Evolutionary conservation across 176 grass and related monocot genomes (phyloP).

Genomic region (Oryza meridionalis): DNA sequence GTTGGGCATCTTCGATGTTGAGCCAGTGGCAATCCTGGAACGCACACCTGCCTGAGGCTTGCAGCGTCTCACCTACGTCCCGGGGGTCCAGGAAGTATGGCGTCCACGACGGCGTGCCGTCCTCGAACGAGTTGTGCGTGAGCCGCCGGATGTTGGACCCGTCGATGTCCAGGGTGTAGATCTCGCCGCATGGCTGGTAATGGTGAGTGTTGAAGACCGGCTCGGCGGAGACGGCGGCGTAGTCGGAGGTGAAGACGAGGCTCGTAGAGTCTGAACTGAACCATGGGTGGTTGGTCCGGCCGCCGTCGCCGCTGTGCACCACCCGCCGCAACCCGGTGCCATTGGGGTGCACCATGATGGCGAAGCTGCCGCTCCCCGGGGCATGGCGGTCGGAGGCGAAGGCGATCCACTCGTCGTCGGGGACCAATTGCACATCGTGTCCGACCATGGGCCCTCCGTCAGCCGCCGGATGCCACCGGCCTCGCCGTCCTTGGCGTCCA

Average conservation of each 20-base stretch:
- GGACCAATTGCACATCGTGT: constrained; percentile 99
- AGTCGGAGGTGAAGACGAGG: constrained; percentile 85
- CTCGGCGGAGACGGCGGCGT: constrained; percentile 77
- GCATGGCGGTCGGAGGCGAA: constrained; percentile 80
- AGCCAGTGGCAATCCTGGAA: constrained; percentile 93
- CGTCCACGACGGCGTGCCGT: constrained; percentile 88
- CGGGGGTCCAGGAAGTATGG: constrained; percentile 49
- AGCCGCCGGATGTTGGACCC: constrained; percentile 63
- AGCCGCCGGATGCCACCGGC: constrained; percentile 57
- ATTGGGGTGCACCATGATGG: constrained; percentile 83
- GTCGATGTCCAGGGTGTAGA: constrained; percentile 75
- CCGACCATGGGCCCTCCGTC: constrained; percentile 73
- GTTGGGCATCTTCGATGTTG: constrained; percentile 28
- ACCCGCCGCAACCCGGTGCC: constrained; percentile 70
- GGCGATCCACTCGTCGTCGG: constrained; percentile 92
- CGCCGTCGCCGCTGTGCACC: constrained; percentile 74
- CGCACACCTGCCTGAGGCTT: constrained; percentile 47
- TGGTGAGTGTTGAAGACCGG: constrained; percentile 86
- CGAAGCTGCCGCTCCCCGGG: constrained; percentile 72
- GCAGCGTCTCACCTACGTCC: constrained; percentile 67
- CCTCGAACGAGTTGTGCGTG: constrained; percentile 90
- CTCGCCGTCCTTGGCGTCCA: constrained; percentile 76
- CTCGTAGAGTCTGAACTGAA: constrained; percentile 87
- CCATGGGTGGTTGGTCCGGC: constrained; percentile 79
- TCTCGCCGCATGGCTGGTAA: constrained; percentile 94